Evolutionary conservation across 148 eudicot genomes (phyloP), one percentile per base, ranked within the genome.

Genomic region (Vaccinium macrocarpon): DNA sequence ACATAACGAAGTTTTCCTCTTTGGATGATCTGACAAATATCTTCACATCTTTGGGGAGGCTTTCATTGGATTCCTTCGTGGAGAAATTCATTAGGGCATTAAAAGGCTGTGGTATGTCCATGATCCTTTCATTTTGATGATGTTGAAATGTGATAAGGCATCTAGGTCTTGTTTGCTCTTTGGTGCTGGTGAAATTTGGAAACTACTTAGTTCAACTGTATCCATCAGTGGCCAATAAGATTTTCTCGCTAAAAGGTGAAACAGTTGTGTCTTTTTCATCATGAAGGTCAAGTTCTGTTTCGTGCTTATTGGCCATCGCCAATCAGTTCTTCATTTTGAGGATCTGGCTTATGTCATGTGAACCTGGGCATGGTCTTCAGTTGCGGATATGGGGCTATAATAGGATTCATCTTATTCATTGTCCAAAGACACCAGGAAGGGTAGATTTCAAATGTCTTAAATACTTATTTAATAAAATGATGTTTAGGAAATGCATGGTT

Each of bases 41-140:
- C 78, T 95, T 97, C 86, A 85, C 79, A 84, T 89, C 93, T 70
- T 80, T 97, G 87, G 99, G 96, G 80, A 94, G 93, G 94, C 87
- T 89, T 73, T 83, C 86, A 48, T 85, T 93, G 93, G 95, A 94
- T 86, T 62, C 90, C 68, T 85, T 77, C 80, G 92, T 91, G 18
- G 91, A 90, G 82, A 82, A 86, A 82, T 92, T 91, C 86, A 64
- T 93, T 81, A 83, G 73, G 88, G 91, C 86, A 57, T 84, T 94
- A 87, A 93, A 89, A 88, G 86, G 84, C 61, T 87, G 83, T 76
- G 96, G 99, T 97, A 91, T 27, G 85, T 80, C 81, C 29, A 66
- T 82, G 6, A 38, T 57, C 73, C 42, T 56, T 68, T 66, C 50
- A 76, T 81, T 27, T 75, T 81, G 68, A 62, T 79, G 79, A 61